Conservation (phyloP, 106 monocot species). For the Allium sativum region DNA sequence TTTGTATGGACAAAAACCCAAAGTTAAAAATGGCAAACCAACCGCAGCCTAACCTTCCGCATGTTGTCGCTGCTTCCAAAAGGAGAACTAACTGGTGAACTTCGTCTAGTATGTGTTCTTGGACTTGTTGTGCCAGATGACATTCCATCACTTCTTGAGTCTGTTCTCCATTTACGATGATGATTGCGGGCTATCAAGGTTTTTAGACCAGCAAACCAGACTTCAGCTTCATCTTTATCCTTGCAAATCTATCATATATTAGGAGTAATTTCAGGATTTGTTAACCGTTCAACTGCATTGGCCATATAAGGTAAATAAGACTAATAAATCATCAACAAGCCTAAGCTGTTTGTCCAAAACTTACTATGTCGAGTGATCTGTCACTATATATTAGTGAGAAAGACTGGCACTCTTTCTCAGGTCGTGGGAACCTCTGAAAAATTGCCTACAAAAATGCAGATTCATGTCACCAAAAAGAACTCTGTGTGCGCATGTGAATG, state of each 20-base stretch:
- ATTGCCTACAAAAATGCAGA: slow-evolving; percentile 49
- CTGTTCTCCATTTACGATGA: slow-evolving; percentile 71
- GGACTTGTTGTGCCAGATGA: slow-evolving; percentile 83
- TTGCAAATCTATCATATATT: slow-evolving; percentile 65
- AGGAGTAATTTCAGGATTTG: not conserved
- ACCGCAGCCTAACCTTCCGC: slow-evolving; percentile 88
- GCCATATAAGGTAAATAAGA: slow-evolving; percentile 2
- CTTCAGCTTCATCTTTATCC: slow-evolving; percentile 99
- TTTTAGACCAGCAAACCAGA: slow-evolving; percentile 98
- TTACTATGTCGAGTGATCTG: slow-evolving; percentile 90
- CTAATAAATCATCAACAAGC: slow-evolving; percentile 1
- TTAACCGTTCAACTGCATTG: not conserved
- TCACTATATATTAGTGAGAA: slow-evolving; percentile 90
- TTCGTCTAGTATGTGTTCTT: slow-evolving; percentile 60
- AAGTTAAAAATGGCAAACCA: too few species aligned
- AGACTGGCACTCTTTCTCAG: slow-evolving; percentile 95
- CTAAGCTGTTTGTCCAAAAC: not conserved
- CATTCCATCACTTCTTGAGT: slow-evolving; percentile 80
- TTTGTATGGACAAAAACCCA: too few species aligned
- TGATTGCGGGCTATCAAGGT: slow-evolving; percentile 79
- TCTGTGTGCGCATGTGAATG: too few species aligned
- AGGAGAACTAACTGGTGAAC: slow-evolving; percentile 69
- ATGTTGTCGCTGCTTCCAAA: slow-evolving; percentile 66
- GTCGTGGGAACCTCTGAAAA: slow-evolving; percentile 89
- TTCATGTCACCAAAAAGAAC: not conserved